Conservation (phyloP, 2,329 filamentous ascomycete species). For the Penicillium psychrosexuale region DNA sequence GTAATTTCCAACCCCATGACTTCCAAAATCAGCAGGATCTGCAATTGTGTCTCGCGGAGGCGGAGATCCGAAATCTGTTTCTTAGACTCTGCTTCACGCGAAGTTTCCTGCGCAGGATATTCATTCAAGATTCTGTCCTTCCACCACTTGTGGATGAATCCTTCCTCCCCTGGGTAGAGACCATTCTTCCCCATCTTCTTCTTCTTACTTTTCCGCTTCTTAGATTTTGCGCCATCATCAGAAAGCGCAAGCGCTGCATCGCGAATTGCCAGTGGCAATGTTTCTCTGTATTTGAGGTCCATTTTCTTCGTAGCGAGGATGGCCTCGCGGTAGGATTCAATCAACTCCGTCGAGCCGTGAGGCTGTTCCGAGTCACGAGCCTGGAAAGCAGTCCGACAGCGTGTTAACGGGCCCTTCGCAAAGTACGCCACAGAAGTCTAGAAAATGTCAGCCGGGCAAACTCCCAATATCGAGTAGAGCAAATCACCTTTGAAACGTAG, state of each 20-base stretch:
- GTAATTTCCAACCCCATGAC: constrained; percentile 43
- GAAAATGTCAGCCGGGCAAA: constrained; percentile 13
- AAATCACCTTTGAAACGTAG: constrained; percentile 42
- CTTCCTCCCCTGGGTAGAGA: constrained; percentile 46
- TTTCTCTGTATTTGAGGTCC: constrained; percentile 48
- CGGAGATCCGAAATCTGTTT: constrained; percentile 45
- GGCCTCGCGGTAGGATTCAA: constrained; percentile 42
- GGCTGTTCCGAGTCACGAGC: constrained; percentile 22
- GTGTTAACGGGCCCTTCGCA: constrained; percentile 49
- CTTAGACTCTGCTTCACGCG: constrained; percentile 39
- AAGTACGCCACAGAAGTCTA: constrained; percentile 52
- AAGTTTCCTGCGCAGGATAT: constrained; percentile 21
- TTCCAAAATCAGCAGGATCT: constrained; percentile 50
- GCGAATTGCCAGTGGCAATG: constrained; percentile 41
- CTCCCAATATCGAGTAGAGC: background rate
- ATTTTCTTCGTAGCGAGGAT: constrained; percentile 47
- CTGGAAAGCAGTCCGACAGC: constrained; percentile 43
- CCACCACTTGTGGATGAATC: constrained; percentile 48
- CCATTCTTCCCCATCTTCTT: constrained; percentile 48
- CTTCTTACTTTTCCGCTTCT: constrained; percentile 38
- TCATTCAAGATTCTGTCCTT: constrained; percentile 33
- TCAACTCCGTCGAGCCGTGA: constrained; percentile 28
- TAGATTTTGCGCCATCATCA: constrained; percentile 33
- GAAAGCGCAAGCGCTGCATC: constrained; percentile 37
- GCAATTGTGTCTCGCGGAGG: constrained; percentile 49